Base-by-base conservation (phyloP, 2,329 filamentous ascomycete species). In the Ascochyta viciae-villosae region DNA sequence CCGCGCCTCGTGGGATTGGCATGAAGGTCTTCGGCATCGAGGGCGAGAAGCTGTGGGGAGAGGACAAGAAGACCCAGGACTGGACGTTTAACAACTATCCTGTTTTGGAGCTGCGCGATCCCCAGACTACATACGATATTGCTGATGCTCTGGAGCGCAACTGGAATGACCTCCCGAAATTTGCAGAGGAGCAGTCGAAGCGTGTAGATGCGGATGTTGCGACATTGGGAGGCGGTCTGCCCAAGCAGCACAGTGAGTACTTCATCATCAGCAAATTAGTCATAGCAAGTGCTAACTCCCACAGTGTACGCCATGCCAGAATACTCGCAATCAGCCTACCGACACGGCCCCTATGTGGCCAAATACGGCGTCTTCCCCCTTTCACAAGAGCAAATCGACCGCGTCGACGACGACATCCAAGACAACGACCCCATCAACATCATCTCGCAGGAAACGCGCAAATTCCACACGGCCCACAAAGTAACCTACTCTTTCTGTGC, bases 21-120 rank as follows among this genome's bases (percentile, higher is more conserved):
- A 81, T 83, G 72, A 83, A 83, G 60, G 63, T 83, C 38, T 83
- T 83, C 66, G 75, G 78, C 48, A 76, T 83, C n/a, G 69, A 69
- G 27, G 76, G 76, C 37, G 72, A 69, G 52, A 75, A 63, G 47
- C 23, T 65, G 62, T 72, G 58, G 66, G 63, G 43, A 61, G 63
- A 69, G 22, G 65, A 68, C 35, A 67, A 68, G 47, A 65, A 70
- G 19, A 78, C 74, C 0, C 76, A 79, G 54, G 79, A 82, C 58
- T 78, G 82, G 60, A 78, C 79, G 16, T 82, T 83, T 67, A 83
- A 83, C 63, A 80, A 74, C 54, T 79, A 78, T 1, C 80, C 79
- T 1, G 73, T 76, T 1, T 73, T 83, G 10, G 80, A 84, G 39
- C 74, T 83, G 7, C 75, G 78, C 22, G 76, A 80, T 41, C 74